Base-by-base conservation (phyloP, 1,284 basidiomycete species). In the Ganoderma boninense region DNA sequence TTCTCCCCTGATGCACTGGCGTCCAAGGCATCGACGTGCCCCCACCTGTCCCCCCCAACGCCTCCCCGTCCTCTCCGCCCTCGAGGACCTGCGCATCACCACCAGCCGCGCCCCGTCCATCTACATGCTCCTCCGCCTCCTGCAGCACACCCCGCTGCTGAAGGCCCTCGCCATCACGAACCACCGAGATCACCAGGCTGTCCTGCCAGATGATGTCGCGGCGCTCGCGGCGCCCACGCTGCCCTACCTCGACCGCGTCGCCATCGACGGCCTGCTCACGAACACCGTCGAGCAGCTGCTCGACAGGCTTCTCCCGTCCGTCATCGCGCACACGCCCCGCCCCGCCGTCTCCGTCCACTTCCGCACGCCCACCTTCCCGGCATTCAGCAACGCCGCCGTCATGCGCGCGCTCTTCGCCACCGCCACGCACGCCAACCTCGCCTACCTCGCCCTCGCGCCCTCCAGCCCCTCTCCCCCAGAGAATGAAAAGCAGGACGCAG, bases 61-160 rank as follows among this genome's bases (percentile, higher is more conserved):
- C 2, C 10, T 60, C 23, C 63, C 60, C 2, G 4, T 44, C 32
- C 62, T 71, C 23, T 11, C 67, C 1, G 16, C 62, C 14, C 57
- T 73, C 38, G 26, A 35, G 18, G 52, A 56, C 4, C 59, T 73
- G 32, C 35, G 26, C 26, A 62, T 73, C 63, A 60, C 56, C 4
- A 54, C 44, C 20, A 62, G 44, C n/a, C 69, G 69, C n/a, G 23
- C 40, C 23, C n/a, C 69, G 10, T 73, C 69, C 49, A 29, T 40
- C 38, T 42, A 54, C 20, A 64, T 62, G 18, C 59, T 73, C 10
- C 35, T 73, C 11, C 23, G 46, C 23, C 60, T 73, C 44, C 46
- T 73, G n/a, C 64, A 66, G 8, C 54, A 26, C 44, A 67, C 67
- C 35, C 71, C 71, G 4, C 29, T 49, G 43, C 65, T 73, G 11